Evolutionary conservation across 23 red algal species (phyloP).

Genomic region (Gracilaria caudata): DNA sequence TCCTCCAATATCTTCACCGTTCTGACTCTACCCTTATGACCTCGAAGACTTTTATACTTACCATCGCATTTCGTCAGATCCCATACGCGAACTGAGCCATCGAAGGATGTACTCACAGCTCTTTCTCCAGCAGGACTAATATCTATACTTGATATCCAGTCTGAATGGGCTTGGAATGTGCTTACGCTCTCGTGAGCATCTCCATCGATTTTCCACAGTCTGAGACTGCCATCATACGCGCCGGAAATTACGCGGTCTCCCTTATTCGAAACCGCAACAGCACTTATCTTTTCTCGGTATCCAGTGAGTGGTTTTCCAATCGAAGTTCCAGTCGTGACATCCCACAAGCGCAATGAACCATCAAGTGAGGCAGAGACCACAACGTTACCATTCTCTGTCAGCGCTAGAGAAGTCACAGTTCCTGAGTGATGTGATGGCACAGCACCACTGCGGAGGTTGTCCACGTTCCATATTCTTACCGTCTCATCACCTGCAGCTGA

Average conservation of each 20-base stretch:
- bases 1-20: conserved; percentile 3
- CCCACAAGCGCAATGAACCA: conserved; percentile 25
- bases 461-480: conserved; percentile 16
- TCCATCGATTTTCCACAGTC: conserved; percentile 2
- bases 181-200: background rate
- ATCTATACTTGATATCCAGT: background rate
- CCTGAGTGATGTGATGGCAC: background rate
- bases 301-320: background rate
- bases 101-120: background rate
- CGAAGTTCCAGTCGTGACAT: background rate
- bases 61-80: conserved; percentile 12
- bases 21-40: conserved; percentile 6
- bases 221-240: background rate
- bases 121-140: background rate
- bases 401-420: conserved; percentile 2
- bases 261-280: background rate
- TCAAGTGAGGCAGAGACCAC: conserved; percentile 22
- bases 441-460: background rate
- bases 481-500: conserved; percentile 29
- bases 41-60: background rate
- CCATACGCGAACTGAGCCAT: conserved; percentile 1
- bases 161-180: conserved; percentile 1
- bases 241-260: conserved; percentile 15
- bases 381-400: background rate
- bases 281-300: background rate